Base-by-base conservation (phyloP, 75 land plant species). In the Chamaecyparis obtusa region DNA sequence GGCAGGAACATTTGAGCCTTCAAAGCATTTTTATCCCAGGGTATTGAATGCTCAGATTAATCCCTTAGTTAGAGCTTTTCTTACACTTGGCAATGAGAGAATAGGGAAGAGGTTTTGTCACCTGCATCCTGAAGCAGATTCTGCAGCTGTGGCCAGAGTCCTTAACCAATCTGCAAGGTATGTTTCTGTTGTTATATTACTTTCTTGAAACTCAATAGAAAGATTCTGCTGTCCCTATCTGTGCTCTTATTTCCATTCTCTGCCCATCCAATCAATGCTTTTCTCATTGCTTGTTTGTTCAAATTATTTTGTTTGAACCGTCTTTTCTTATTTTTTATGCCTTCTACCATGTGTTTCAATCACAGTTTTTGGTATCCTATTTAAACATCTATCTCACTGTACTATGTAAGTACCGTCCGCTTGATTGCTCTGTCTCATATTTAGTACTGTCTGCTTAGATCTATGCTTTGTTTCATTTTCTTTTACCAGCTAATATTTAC, bases 41-140 rank as follows among this genome's bases (percentile, higher is more conserved):
- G 86, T 89, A 14, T 60, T 89, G 76, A 89, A 87, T 57, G 88
- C 89, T 13, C 89, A 89, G 83, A 89, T 89, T 37, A 77, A 89
- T 84, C 89, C 90, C 9, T 85, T 89, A 2, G 90, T 89, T 30
- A 85, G 90, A 32, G 84, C 90, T 54, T 89, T 89, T 84, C 54
- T 89, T 21, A 51, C 37, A 56, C 89, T 89, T 21, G 86, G 90
- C 43, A 89, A 89, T 55, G 90, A 89, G 24, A 72, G 90, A 55
- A 84, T 87, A 74, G 84, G 43, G 39, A 89, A 87, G 48, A n/a
- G 90, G n/a, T 89, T 49, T 46, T 89, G 86, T 27, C 89, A 88
- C 39, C 88, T 88, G 84, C 88, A 87, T 54, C 88, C 88, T 17
- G 85, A 87, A 57, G 88, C 85, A 33, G 43, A 48, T 71, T 51